Base-by-base conservation (phyloP, 75 land plant genomes). In the Adiantum capillusveneris region DNA sequence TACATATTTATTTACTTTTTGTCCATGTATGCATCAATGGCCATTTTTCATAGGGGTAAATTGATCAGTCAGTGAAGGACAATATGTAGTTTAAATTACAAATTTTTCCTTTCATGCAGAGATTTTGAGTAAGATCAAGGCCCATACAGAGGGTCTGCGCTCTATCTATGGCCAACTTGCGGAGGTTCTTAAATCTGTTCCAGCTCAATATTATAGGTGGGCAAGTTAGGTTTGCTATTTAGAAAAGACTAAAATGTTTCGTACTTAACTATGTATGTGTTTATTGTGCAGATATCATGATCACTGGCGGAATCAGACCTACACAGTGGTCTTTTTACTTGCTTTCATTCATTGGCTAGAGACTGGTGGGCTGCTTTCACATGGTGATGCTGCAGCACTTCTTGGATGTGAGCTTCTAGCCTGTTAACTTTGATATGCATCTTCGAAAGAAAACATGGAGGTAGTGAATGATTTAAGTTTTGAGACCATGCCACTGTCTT, bases 321-420 rank as follows among this genome's bases (percentile, higher is more conserved):
- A 86, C 60, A 69, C 71, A 25, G 87, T 68, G 24, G 85, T 90
- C 6, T 86, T 86, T 12, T 20, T 81, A 30, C 65, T 90, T 62
- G 82, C 82, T 18, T 90, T 82, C 62, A 62, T 86, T 52, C 87
- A 90, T 57, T 90, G 91, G 91, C 48, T 90, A 66, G 96, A 90
- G 64, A 79, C 87, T 9, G 85, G 83, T 20, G 74, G 24, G 55
- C 87, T 90, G 31, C 76, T 90, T 20, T n/a, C 78, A 57, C 84
- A 90, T 52, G 21, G 66, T 34, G 85, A 90, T 65, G 82, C 83
- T 28, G 76, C 83, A 64, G 70, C 74, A 39, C 68, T 65, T 31
- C 85, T 90, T 63, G 87, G 84, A 43, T 70, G 96, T 90, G 68
- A 69, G 96, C 6, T 11, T 11, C 2, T 55, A 19, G 57, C n/a